Base-by-base conservation (phyloP, 257 asterid species). In the Nicotiana tabacum region DNA sequence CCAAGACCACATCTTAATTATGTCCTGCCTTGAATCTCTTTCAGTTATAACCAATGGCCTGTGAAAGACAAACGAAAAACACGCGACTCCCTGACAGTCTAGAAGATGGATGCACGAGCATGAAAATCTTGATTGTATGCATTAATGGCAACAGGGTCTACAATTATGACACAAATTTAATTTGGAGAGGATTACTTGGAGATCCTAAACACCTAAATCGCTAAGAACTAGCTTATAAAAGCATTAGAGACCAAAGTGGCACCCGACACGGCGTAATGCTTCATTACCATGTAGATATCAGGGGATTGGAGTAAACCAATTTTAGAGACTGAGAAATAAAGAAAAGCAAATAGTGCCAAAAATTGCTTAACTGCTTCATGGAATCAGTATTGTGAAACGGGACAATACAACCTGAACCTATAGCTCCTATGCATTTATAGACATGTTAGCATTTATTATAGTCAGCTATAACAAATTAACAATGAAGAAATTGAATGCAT, bases 31-130 rank as follows among this genome's bases (percentile, higher is more conserved):
- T 30, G 37, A 39, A 58, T 37, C 77, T 66, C 83, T 81, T 72
- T 81, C 88, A 68, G 53, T 58, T 48, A 86, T 29, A 27, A 88
- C 85, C 87, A 87, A 88, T 51, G 96, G 96, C 88, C 96, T 92
- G 89, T 82, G 85, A 30, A 77, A 84, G 80, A n/a, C 24, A 72
- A 65, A 58, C 8, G 35, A 77, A 60, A 66, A 48, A 39, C 33
- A 64, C 56, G 17, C 21, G 33, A 66, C 55, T 72, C 33, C 30
- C 4, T 6, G 12, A 46, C 61, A 11, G 13, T 72, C 37, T 72
- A 11, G 13, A 12, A 72, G 60, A 70, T 72, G 39, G 30, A 13
- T 21, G 37, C 61, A 46, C 37, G 48, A 46, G 58, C 21, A 43
- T 43, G 58, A 70, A 70, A 70, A 43, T 70, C 78, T 70, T 43